A percentile compares a stretch with the other conserved stretches of the same genome.
These are phyloP conservation scores for Xylaria sp. DNA, from an alignment of 2,329 filamentous ascomycete species.

Conservation along the genomic window DNA sequence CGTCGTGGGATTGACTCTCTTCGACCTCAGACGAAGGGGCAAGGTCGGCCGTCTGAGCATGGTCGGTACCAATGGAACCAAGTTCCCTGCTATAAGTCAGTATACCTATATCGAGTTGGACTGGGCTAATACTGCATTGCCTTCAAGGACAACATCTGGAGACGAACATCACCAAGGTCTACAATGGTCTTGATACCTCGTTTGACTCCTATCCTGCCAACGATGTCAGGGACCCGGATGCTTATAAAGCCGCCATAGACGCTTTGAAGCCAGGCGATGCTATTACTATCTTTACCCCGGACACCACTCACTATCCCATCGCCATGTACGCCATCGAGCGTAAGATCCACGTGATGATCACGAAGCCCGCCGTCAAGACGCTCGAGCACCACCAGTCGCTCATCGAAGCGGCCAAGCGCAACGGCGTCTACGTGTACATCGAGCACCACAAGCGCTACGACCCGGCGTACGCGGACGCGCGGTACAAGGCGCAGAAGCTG, in stretches of 20 bases:
- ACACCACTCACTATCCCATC: slow-evolving; percentile 88
- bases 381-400: slow-evolving; percentile 75
- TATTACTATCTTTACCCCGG: slow-evolving; percentile 93
- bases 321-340: slow-evolving; percentile 87
- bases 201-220: slow-evolving; percentile 80
- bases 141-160: slow-evolving; percentile 67
- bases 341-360: slow-evolving; percentile 84
- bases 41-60: slow-evolving; percentile 83
- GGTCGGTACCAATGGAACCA: slow-evolving; percentile 83
- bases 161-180: slow-evolving; percentile 80
- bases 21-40: slow-evolving; percentile 80
- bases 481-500: slow-evolving; percentile 66
- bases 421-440: slow-evolving; percentile 83
- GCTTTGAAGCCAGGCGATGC: slow-evolving; percentile 74
- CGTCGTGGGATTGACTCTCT: slow-evolving; percentile 83
- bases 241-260: slow-evolving; percentile 87
- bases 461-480: slow-evolving; percentile 84
- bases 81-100: slow-evolving; percentile 86
- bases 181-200: slow-evolving; percentile 82
- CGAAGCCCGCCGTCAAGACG: slow-evolving; percentile 86
- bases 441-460: slow-evolving; percentile 98
- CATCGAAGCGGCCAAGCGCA: slow-evolving; percentile 62
- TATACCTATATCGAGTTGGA: slow-evolving; percentile 16
- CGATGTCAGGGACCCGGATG: slow-evolving; percentile 65
- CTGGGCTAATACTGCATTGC: neutral